phyloP scores from a whole-genome alignment of 192 early-diverging fungal species.

The Dimargaris cristalligena region DNA sequence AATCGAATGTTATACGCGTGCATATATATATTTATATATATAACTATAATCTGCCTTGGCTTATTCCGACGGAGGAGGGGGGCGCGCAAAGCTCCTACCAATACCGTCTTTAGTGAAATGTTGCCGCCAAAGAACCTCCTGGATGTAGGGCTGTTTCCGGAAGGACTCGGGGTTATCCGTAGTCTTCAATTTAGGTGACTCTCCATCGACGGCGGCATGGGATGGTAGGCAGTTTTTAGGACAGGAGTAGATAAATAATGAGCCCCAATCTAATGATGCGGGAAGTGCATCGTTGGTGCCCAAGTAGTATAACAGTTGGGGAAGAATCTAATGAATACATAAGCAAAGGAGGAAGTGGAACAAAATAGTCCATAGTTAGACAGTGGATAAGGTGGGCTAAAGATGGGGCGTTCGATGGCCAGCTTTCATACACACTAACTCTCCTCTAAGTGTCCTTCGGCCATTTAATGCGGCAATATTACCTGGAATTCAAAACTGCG shows the following conservation, averaged over 20 bases:
- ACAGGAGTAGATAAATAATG: constrained; percentile 7
- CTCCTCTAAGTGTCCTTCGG: neutral
- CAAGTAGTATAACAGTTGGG: constrained; percentile 5
- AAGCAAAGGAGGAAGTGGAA: neutral
- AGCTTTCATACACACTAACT: neutral
- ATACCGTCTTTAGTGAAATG: neutral
- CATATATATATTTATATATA: too few species aligned
- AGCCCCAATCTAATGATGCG: constrained; percentile 3
- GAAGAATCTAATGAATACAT: neutral
- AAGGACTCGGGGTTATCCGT: neutral
- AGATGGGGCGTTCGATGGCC: neutral
- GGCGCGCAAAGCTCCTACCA: neutral
- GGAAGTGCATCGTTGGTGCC: neutral
- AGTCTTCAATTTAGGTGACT: neutral
- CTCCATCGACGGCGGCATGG: neutral
- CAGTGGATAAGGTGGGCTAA: neutral
- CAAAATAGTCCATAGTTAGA: neutral
- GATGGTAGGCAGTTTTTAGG: neutral
- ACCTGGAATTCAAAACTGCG: constrained; percentile 6
- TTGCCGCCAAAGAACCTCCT: neutral
- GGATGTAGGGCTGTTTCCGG: neutral
- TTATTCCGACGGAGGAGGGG: too few species aligned
- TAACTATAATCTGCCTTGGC: too few species aligned
- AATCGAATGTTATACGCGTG: too few species aligned
- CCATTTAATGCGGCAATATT: neutral